Evolutionary conservation across 192 early-diverging fungal species (phyloP), one percentile per base, ranked within the genome.

Genomic region (Dimargaris xerosporica): DNA sequence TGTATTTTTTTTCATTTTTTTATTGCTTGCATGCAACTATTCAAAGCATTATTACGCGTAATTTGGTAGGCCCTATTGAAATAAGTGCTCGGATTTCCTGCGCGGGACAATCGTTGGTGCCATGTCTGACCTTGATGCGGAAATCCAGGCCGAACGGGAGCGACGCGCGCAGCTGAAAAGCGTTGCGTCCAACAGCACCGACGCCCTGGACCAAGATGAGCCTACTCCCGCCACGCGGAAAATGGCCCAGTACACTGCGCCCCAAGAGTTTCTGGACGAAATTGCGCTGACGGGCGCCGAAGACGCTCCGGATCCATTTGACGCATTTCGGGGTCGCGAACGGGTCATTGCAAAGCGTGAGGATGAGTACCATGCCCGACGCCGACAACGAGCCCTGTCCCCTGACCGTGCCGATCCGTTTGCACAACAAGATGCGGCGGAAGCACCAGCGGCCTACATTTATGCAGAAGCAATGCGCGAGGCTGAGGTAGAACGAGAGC

Each of bases 391-490:
- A 11, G 68, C 71, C 28, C 80, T 99, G 21, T 93, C 93, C 6
- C 91, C 91, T 6, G 85, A 88, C 44, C 76, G 89, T 17, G 72
- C 68, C 19, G 92, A 96, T 65, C 83, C 89, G 0, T 93, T 94
- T 65, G 65, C 75, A n/a, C 68, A 62, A 17, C 70, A 64, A 16
- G 74, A 76, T 6, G 66, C 54, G 21, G 66, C 43, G 0, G 61
- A 26, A 15, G 64, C 39, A 23, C 62, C 55, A 2, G 67, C 54
- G 15, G 73, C 80, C 0, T 65, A 86, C 45, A 80, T 83, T 2
- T 97, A 97, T 67, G 71, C 83, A 13, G 91, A 96, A 63, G 83
- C 91, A 17, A 89, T 95, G 85, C 78, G 77, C 62, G 85, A 91
- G 65, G 81, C 80, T 9, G 90, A 94, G 58, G 71, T 96, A 29